Evolutionary conservation across 192 early-diverging fungal genomes (phyloP).

Genomic region (Phlyctochytrium arcticum): DNA sequence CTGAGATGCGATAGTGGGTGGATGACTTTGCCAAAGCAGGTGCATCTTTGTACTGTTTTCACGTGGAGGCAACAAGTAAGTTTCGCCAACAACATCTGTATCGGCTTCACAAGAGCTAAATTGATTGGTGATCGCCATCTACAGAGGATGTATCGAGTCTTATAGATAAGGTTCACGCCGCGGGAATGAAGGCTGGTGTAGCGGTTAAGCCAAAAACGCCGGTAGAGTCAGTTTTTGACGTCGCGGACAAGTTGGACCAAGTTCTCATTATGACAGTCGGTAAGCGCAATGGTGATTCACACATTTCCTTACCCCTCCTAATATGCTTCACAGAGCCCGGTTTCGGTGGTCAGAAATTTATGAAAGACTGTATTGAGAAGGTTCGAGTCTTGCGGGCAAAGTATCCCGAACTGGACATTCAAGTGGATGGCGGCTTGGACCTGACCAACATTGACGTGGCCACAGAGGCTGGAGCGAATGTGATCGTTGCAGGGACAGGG

Average conservation of each 20-base stretch:
- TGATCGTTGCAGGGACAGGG: conserved; percentile 92
- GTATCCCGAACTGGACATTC: conserved; percentile 86
- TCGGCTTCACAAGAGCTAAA: too few relatives aligned
- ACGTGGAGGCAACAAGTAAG: conserved; percentile 78
- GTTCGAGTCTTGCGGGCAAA: conserved; percentile 65
- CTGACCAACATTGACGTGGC: conserved; percentile 81
- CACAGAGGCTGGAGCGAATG: conserved; percentile 89
- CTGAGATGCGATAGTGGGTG: conserved; percentile 75
- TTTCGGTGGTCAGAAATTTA: conserved; percentile 95
- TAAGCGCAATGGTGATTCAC: too few relatives aligned
- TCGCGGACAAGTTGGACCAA: conserved; percentile 69
- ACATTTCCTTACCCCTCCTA: not conserved
- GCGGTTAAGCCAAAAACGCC: conserved; percentile 89
- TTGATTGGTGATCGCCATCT: not conserved
- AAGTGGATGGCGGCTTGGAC: conserved; percentile 92
- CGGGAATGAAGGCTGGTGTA: conserved; percentile 90
- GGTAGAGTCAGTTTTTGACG: conserved; percentile 33
- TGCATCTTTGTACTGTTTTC: conserved; percentile 83
- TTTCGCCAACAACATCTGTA: not conserved
- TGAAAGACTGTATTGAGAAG: conserved; percentile 83
- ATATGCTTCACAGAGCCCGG: conserved; percentile 66
- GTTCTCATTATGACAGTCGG: conserved; percentile 91
- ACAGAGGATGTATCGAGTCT: conserved; percentile 61
- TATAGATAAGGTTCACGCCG: conserved; percentile 74
- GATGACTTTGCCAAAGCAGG: conserved; percentile 91